Evolutionary conservation across 1,284 basidiomycete genomes (phyloP).

Genomic region (Mrakiaceae sp.): DNA sequence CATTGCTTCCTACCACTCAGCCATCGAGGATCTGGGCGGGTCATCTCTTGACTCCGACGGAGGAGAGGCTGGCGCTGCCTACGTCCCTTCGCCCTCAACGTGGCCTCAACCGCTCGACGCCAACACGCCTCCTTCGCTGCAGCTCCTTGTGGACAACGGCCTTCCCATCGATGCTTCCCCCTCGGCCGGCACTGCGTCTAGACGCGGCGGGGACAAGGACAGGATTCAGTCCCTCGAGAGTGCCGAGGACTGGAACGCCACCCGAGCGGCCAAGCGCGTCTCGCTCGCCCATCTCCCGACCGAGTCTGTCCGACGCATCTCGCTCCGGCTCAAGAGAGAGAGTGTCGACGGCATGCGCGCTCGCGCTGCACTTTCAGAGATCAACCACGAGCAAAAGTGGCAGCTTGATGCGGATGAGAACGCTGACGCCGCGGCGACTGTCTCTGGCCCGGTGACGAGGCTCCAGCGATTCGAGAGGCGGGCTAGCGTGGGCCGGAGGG

Average conservation of each 20-base stretch:
- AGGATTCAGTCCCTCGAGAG: not conserved
- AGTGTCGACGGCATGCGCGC: slow-evolving; percentile 1
- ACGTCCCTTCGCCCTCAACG: not conserved
- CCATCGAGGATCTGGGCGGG: not conserved
- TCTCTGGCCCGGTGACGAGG: not conserved
- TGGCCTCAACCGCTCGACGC: not conserved
- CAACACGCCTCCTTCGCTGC: not conserved
- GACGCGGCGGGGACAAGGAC: not conserved
- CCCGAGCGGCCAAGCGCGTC: slow-evolving; percentile 9
- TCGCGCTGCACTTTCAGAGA: not conserved
- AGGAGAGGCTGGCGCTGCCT: not conserved
- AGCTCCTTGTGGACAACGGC: no score
- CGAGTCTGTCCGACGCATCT: slow-evolving; percentile 8
- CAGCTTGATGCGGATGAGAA: not conserved
- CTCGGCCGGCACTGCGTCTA: not conserved
- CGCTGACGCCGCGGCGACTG: not conserved
- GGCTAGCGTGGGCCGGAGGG: not conserved
- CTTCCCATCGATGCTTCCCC: not conserved
- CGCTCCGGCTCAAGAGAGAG: slow-evolving; percentile 1
- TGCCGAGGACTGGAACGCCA: slow-evolving; percentile 3
- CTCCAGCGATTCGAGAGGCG: not conserved
- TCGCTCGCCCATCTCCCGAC: slow-evolving; percentile 7
- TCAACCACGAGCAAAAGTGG: not conserved
- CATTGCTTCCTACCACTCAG: slow-evolving; percentile 2
- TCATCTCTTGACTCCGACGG: not conserved